These are phyloP conservation scores for Withania somnifera DNA, from an alignment of 305 asterid species.

Conservation along the genomic window DNA sequence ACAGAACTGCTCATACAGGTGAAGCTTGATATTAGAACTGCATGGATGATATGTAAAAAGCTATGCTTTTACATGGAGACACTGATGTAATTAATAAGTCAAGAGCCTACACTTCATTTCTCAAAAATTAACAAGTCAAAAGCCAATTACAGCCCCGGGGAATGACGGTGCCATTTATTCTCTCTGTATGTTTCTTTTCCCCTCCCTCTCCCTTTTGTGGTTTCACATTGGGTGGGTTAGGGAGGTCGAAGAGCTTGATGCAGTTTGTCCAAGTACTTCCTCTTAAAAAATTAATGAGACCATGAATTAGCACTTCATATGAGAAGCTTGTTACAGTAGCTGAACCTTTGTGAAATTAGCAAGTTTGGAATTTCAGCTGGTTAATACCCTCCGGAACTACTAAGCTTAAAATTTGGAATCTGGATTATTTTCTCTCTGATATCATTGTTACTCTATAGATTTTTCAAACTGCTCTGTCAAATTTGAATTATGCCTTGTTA, in stretches of 20 bases:
- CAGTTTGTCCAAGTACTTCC: too few relatives aligned
- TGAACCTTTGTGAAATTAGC: neutral
- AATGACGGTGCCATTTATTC: neutral
- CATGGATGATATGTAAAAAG: neutral
- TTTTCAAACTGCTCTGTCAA: neutral
- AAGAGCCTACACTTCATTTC: too few relatives aligned
- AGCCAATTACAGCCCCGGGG: neutral
- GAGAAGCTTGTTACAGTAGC: neutral
- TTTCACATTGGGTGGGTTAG: neutral
- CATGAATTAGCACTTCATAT: neutral
- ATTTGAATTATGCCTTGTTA: neutral
- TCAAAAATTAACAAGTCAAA: neutral
- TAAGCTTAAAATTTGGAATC: neutral
- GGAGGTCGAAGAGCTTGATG: too few relatives aligned
- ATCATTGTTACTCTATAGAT: neutral
- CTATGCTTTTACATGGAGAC: neutral
- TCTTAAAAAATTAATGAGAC: neutral
- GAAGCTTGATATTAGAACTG: conserved; percentile 10
- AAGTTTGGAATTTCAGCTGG: neutral
- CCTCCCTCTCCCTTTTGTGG: neutral
- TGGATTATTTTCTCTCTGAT: neutral
- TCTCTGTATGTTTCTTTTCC: neutral
- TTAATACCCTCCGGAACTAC: neutral
- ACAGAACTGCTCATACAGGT: conserved; percentile 98
- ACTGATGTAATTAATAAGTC: neutral